These are phyloP conservation scores for Singerocomus rubriflavus DNA, from an alignment of 1,284 basidiomycete genomes.

Conservation along the genomic window DNA sequence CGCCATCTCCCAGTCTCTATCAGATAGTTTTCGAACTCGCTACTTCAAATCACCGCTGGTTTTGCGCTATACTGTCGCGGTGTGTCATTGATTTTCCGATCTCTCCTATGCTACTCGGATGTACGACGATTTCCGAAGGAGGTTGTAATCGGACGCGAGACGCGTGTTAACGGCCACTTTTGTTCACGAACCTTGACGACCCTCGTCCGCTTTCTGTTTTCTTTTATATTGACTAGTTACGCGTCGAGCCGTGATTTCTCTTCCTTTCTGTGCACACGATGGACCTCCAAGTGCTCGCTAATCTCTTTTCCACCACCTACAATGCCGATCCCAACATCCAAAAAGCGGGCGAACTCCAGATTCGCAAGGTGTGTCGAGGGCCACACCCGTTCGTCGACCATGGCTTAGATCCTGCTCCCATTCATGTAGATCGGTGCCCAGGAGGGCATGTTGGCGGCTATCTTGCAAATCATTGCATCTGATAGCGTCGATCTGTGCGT, in stretches of 20 bases:
- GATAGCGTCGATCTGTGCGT: slow-evolving; percentile 74
- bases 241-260: slow-evolving; percentile 3
- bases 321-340: slow-evolving; percentile 83
- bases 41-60: too few species aligned
- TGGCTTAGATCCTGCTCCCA: slow-evolving; percentile 5
- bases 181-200: slow-evolving; percentile 16
- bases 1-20: too few species aligned
- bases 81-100: too few species aligned
- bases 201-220: neutral
- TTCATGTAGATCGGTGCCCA: slow-evolving; percentile 64
- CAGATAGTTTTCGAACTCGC: too few species aligned
- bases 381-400: slow-evolving; percentile 1
- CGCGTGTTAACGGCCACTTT: slow-evolving; percentile 16
- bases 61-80: too few species aligned
- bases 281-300: slow-evolving; percentile 75
- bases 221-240: neutral
- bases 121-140: neutral
- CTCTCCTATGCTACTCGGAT: too few species aligned
- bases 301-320: slow-evolving; percentile 76
- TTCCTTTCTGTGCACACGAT: slow-evolving; percentile 36
- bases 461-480: slow-evolving; percentile 77
- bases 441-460: slow-evolving; percentile 74
- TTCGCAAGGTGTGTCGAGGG: slow-evolving; percentile 61
- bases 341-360: slow-evolving; percentile 77
- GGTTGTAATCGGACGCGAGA: slow-evolving; percentile 21